Evolutionary conservation across 345 rosid species (phyloP).

Genomic region (Ceriops tagal): DNA sequence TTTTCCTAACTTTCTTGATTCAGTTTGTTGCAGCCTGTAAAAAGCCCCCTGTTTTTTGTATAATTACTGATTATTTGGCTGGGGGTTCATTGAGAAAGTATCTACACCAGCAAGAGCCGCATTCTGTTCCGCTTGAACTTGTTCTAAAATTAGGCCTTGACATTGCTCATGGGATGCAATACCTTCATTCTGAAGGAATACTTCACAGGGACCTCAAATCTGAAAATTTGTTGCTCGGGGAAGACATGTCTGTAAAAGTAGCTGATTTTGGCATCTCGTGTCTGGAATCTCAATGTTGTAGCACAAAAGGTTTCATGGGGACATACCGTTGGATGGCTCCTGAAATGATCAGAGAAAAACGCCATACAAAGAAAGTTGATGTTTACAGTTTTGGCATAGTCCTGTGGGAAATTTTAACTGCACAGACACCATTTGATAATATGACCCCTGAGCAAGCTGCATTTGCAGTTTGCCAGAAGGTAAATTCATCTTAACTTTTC

Average conservation of each 20-base stretch:
- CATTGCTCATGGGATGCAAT: slow-evolving; percentile 74
- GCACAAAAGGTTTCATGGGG: slow-evolving; percentile 63
- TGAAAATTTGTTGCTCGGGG: slow-evolving; percentile 64
- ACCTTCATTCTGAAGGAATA: slow-evolving; percentile 66
- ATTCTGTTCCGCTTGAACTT: slow-evolving; percentile 54
- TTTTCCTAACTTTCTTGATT: slow-evolving; percentile 21
- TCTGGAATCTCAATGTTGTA: slow-evolving; percentile 62
- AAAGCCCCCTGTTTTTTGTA: slow-evolving; percentile 32
- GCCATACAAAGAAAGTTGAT: slow-evolving; percentile 72
- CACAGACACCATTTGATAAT: slow-evolving; percentile 62
- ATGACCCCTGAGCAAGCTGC: slow-evolving; percentile 88
- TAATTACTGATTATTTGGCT: slow-evolving; percentile 33
- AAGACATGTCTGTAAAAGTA: slow-evolving; percentile 64
- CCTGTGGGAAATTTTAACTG: slow-evolving; percentile 76
- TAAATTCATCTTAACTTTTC: slow-evolving; percentile 22
- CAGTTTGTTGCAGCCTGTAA: slow-evolving; percentile 41
- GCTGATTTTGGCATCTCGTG: slow-evolving; percentile 84
- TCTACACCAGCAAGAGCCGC: slow-evolving; percentile 69
- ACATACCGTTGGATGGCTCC: slow-evolving; percentile 95
- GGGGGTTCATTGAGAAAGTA: slow-evolving; percentile 47
- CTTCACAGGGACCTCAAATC: slow-evolving; percentile 80
- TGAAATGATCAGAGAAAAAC: slow-evolving; percentile 75
- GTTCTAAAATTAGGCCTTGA: slow-evolving; percentile 63
- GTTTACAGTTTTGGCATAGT: slow-evolving; percentile 84
- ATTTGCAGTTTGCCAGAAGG: slow-evolving; percentile 81